Conservation (phyloP, 1,139 yeast genomes). For the Petasospora rhodanensis region DNA sequence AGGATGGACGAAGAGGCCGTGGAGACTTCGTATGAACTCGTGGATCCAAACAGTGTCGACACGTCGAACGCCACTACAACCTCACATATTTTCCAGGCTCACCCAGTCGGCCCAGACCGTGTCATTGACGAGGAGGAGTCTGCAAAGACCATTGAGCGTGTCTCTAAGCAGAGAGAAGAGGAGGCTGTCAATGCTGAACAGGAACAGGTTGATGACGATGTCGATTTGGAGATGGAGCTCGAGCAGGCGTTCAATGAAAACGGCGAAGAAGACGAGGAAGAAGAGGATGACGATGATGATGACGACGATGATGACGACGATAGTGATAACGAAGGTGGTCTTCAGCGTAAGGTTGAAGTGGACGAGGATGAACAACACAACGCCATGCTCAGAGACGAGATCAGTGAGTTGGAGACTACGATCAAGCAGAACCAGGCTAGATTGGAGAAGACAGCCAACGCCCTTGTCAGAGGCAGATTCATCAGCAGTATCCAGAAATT, state of each 20-base stretch:
- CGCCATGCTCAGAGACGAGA: constrained; percentile 79
- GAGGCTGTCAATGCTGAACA: constrained; percentile 8
- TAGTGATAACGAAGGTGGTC: constrained; percentile 37
- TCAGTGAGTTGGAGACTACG: constrained; percentile 74
- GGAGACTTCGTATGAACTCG: constrained; percentile 70
- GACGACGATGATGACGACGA: constrained; percentile 51
- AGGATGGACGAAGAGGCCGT: constrained; percentile 80
- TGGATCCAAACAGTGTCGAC: constrained; percentile 38
- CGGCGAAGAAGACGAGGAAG: constrained; percentile 47
- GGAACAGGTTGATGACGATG: constrained; percentile 12
- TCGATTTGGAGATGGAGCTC: constrained; percentile 35
- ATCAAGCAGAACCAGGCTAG: constrained; percentile 74
- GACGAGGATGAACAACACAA: constrained; percentile 55
- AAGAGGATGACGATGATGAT: constrained; percentile 50
- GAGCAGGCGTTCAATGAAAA: constrained; percentile 39
- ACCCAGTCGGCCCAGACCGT: not conserved
- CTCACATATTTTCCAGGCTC: constrained; percentile 4
- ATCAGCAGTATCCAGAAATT: constrained; percentile 76
- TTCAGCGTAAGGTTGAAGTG: constrained; percentile 28
- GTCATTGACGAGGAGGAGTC: constrained; percentile 11
- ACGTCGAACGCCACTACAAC: constrained; percentile 2
- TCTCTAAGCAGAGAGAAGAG: constrained; percentile 5
- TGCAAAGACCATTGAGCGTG: constrained; percentile 2
- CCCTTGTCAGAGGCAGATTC: constrained; percentile 84
- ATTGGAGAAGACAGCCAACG: constrained; percentile 74